These are phyloP conservation scores for Talaromyces ruber DNA, from an alignment of 495 filamentous ascomycete genomes.

Conservation along the genomic window DNA sequence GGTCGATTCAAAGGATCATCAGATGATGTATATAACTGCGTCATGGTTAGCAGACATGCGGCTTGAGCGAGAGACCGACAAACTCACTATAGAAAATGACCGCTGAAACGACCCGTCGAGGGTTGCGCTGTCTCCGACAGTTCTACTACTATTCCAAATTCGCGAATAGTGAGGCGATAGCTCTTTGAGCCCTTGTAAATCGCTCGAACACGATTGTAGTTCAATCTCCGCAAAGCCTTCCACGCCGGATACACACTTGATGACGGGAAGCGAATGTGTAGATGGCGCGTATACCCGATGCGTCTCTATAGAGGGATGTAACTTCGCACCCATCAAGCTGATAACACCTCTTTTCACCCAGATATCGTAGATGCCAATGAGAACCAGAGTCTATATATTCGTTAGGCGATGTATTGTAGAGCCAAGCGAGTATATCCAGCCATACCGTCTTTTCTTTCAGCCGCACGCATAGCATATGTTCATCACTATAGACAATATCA, in stretches of 20 bases:
- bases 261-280: constrained; percentile 68
- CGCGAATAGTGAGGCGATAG: constrained; percentile 63
- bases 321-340: constrained; percentile 54
- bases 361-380: constrained; percentile 69
- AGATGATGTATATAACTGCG: constrained; percentile 35
- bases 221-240: constrained; percentile 40
- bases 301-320: constrained; percentile 41
- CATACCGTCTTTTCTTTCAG: constrained; percentile 36
- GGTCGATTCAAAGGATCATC: constrained; percentile 40
- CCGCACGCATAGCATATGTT: constrained; percentile 29
- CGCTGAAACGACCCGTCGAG: constrained; percentile 22
- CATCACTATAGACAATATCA: constrained; percentile 33
- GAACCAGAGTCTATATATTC: constrained; percentile 46
- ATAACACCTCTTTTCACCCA: constrained; percentile 57
- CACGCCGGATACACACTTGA: constrained; percentile 45
- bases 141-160: constrained; percentile 58
- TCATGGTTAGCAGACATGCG: constrained; percentile 4
- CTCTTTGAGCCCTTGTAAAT: constrained; percentile 47
- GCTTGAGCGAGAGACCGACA: neutral
- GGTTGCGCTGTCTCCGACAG: constrained; percentile 28
- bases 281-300: constrained; percentile 64
- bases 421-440: neutral
- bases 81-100: constrained; percentile 36
- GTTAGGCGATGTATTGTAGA: neutral
- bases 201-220: constrained; percentile 45